Evolutionary conservation across 768 basidiomycete genomes (phyloP).

Genomic region (Inosperma sp.): DNA sequence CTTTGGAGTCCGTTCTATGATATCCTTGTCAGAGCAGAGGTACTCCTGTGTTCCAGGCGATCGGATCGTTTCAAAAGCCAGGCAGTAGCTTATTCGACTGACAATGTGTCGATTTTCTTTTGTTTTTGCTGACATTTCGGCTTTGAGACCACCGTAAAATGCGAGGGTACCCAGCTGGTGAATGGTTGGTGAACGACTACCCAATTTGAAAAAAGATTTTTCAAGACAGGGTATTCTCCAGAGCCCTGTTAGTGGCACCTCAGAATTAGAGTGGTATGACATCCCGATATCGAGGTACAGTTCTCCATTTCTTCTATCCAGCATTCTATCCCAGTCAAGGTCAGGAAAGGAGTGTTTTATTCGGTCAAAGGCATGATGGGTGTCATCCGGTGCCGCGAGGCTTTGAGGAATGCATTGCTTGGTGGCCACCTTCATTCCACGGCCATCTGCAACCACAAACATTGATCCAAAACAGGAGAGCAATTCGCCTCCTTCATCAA

Average conservation of each 20-base stretch:
- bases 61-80: neutral
- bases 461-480: neutral
- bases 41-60: neutral
- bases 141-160: neutral
- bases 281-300: constrained; percentile 11
- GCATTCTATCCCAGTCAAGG: constrained; percentile 10
- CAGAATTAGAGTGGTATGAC: neutral
- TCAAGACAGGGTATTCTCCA: neutral
- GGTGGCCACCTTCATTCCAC: neutral
- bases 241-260: neutral
- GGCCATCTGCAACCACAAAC: neutral
- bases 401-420: neutral
- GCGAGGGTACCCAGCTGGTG: neutral
- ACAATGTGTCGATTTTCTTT: neutral
- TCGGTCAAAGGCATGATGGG: neutral
- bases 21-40: neutral
- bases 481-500: neutral
- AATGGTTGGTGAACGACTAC: neutral
- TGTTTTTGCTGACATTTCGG: neutral
- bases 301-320: constrained; percentile 3
- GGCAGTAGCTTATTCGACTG: neutral
- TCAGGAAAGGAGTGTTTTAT: constrained; percentile 2
- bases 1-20: neutral
- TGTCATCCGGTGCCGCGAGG: neutral
- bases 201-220: neutral